phyloP scores from a whole-genome alignment of 108 stramenopile genomes.

The Skeletonema costatum region DNA sequence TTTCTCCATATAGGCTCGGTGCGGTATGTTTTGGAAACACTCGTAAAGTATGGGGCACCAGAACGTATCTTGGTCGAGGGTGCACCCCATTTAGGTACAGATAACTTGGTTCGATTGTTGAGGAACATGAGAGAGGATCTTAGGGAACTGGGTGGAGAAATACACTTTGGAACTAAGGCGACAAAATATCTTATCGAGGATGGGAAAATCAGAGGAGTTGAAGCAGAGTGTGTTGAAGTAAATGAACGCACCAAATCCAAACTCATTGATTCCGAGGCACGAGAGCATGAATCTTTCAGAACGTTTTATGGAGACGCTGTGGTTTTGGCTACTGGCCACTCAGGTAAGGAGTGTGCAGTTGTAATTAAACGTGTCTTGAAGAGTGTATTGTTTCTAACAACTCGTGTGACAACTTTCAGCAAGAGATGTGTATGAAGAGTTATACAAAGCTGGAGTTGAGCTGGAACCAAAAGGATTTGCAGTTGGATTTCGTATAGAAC shows the following conservation, averaged over 20 bases:
- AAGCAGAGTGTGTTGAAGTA: slow-evolving; percentile 23
- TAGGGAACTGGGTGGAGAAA: slow-evolving; percentile 66
- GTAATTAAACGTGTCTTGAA: neutral
- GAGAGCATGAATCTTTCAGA: slow-evolving; percentile 1
- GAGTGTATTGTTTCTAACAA: neutral
- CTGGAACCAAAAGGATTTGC: slow-evolving; percentile 95
- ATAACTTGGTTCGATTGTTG: slow-evolving; percentile 87
- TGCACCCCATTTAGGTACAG: slow-evolving; percentile 94
- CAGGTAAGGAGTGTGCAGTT: neutral
- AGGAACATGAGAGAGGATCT: slow-evolving; percentile 78
- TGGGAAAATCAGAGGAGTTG: slow-evolving; percentile 51
- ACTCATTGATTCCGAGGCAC: neutral
- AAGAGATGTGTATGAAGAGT: slow-evolving; percentile 86
- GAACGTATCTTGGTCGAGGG: slow-evolving; percentile 87
- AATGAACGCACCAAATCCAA: slow-evolving; percentile 20
- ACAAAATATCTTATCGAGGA: slow-evolving; percentile 59
- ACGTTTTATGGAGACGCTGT: slow-evolving; percentile 68
- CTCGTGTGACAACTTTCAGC: slow-evolving; percentile 40
- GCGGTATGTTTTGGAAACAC: slow-evolving; percentile 75
- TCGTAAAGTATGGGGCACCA: slow-evolving; percentile 91
- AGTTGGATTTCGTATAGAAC: slow-evolving; percentile 94
- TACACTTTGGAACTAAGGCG: slow-evolving; percentile 84
- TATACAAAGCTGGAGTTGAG: slow-evolving; percentile 68
- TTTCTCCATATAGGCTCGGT: slow-evolving; percentile 28
- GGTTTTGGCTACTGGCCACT: slow-evolving; percentile 92